Evolutionary conservation across 2,329 filamentous ascomycete species (phyloP).

Genomic region (Cercospora sp.): DNA sequence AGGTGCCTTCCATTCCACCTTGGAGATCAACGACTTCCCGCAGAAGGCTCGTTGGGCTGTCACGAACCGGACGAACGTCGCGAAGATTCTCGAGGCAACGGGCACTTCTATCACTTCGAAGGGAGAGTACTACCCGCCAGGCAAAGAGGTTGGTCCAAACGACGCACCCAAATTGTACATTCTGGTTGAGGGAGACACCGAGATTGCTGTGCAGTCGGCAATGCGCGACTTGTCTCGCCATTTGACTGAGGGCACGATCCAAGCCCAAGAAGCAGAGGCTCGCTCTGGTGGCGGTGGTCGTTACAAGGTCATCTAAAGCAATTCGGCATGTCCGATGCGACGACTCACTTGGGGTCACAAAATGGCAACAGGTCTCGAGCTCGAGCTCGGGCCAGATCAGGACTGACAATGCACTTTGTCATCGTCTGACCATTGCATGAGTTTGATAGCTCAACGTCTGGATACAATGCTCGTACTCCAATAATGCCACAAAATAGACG

Average conservation of each 20-base stretch:
- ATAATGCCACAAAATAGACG: neutral
- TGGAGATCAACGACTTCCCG: constrained; percentile 99
- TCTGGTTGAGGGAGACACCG: constrained; percentile 94
- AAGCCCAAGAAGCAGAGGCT: constrained; percentile 80
- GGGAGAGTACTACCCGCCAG: constrained; percentile 80
- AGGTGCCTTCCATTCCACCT: constrained; percentile 90
- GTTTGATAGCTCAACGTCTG: neutral
- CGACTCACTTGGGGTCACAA: neutral
- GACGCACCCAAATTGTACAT: constrained; percentile 95
- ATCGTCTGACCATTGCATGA: neutral
- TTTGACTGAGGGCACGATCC: constrained; percentile 85
- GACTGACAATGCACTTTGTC: neutral
- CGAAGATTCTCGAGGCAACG: constrained; percentile 93
- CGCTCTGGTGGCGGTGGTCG: constrained; percentile 70
- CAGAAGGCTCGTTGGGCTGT: constrained; percentile 98
- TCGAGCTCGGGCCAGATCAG: neutral
- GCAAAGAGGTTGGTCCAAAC: constrained; percentile 73
- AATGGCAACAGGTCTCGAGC: neutral
- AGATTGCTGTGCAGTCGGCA: constrained; percentile 84
- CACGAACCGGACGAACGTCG: constrained; percentile 96
- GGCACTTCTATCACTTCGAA: constrained; percentile 97
- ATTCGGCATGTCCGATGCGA: neutral
- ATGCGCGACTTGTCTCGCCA: constrained; percentile 87
- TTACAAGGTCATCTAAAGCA: constrained; percentile 75
- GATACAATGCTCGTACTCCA: neutral